Evolutionary conservation across 1,284 basidiomycete genomes (phyloP).

Genomic region (Thecaphora frezii): DNA sequence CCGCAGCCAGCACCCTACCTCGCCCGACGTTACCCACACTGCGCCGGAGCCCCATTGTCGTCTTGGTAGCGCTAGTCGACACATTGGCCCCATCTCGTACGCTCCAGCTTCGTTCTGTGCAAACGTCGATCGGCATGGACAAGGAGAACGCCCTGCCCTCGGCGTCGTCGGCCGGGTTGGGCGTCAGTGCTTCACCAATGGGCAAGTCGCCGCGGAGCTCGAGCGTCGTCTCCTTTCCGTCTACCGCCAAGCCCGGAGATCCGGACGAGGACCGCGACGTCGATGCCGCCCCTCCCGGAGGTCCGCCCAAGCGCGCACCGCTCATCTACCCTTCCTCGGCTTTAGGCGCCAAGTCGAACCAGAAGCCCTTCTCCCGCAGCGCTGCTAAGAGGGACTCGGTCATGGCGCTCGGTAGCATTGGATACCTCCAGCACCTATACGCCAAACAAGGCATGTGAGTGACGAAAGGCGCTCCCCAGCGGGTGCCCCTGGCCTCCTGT

Average conservation of each 20-base stretch:
- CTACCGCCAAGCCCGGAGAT: neutral
- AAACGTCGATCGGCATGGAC: too few species aligned
- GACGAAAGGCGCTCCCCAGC: too few species aligned
- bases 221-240: neutral
- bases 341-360: constrained; percentile 33
- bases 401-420: constrained; percentile 44
- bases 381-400: constrained; percentile 45
- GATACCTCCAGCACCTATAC: constrained; percentile 44
- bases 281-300: neutral
- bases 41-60: too few species aligned
- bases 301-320: constrained; percentile 6
- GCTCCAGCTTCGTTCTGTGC: too few species aligned
- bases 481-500: too few species aligned
- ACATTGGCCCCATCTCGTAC: too few species aligned
- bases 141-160: too few species aligned
- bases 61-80: too few species aligned
- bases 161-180: too few species aligned
- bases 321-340: constrained; percentile 36
- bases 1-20: too few species aligned
- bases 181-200: too few species aligned
- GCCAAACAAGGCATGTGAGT: constrained; percentile 46
- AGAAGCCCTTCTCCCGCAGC: constrained; percentile 42
- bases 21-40: too few species aligned
- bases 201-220: neutral
- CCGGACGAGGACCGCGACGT: neutral